Conservation (phyloP, 2,329 filamentous ascomycete genomes). For the Lecanicillium sp. region DNA sequence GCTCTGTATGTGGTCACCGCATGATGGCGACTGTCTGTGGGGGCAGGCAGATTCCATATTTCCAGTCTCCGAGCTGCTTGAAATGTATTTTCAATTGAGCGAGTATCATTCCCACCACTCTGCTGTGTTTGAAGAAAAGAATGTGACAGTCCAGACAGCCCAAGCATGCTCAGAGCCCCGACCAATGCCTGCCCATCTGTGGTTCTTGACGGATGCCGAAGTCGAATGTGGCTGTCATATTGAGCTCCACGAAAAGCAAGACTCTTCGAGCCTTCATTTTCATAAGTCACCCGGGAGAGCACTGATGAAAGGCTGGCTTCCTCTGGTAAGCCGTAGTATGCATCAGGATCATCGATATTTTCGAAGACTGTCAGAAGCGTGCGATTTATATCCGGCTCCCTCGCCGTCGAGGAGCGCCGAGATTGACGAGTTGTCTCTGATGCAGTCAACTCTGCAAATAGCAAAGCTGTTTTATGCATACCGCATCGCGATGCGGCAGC, state of each 20-base stretch:
- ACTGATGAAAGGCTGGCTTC: slow-evolving; percentile 69
- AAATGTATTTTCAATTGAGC: slow-evolving; percentile 65
- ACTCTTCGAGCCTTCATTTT: slow-evolving; percentile 78
- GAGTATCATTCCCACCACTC: slow-evolving; percentile 46
- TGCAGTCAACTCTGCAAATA: slow-evolving; percentile 70
- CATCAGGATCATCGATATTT: slow-evolving; percentile 90
- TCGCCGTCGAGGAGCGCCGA: slow-evolving; percentile 56
- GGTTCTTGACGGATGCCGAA: slow-evolving; percentile 44
- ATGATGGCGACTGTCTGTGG: slow-evolving; percentile 52
- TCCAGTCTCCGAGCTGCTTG: slow-evolving; percentile 75
- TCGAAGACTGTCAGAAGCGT: slow-evolving; percentile 78
- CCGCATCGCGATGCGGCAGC: slow-evolving; percentile 67
- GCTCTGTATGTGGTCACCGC: slow-evolving; percentile 68
- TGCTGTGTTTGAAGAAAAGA: slow-evolving; percentile 66
- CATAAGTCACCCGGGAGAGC: slow-evolving; percentile 77
- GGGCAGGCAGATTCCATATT: slow-evolving; percentile 83
- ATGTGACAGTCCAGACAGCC: slow-evolving; percentile 78
- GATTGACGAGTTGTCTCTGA: slow-evolving; percentile 50
- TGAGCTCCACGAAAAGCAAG: slow-evolving; percentile 86
- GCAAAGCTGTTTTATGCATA: slow-evolving; percentile 78
- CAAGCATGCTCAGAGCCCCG: slow-evolving; percentile 69
- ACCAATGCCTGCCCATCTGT: slow-evolving; percentile 63
- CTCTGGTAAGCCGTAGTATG: slow-evolving; percentile 86
- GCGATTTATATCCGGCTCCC: slow-evolving; percentile 50
- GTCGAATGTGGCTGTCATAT: slow-evolving; percentile 76